Evolutionary conservation across 352 stramenopile genomes (phyloP).

Genomic region (Pythium aquatile): DNA sequence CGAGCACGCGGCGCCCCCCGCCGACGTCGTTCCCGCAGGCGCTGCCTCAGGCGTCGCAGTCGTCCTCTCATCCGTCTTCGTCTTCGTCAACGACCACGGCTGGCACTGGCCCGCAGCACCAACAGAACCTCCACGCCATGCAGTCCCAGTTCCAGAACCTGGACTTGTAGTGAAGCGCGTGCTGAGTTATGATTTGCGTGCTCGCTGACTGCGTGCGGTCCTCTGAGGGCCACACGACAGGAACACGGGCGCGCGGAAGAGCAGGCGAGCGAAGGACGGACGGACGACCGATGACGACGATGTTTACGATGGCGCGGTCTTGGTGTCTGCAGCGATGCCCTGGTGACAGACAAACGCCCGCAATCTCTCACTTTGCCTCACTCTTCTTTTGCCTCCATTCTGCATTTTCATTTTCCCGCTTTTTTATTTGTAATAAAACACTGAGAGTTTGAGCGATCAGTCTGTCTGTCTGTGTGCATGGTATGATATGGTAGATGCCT

Average conservation of each 20-base stretch:
- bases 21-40: constrained; percentile 38
- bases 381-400: constrained; percentile 1
- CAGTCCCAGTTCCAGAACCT: constrained; percentile 62
- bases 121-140: constrained; percentile 32
- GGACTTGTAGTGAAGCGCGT: constrained; percentile 59
- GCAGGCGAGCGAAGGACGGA: not conserved
- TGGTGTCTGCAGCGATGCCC: not conserved
- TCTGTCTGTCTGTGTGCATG: not conserved
- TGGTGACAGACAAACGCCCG: not conserved
- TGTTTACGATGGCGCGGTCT: not conserved
- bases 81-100: constrained; percentile 25
- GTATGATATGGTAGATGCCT: constrained; percentile 1
- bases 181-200: constrained; percentile 9
- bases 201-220: not conserved
- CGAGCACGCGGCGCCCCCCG: constrained; percentile 46
- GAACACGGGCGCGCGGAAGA: not conserved
- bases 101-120: constrained; percentile 38
- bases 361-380: not conserved
- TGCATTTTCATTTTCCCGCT: constrained; percentile 12
- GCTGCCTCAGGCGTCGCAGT: constrained; percentile 28
- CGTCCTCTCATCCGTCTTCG: constrained; percentile 7
- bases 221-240: not conserved
- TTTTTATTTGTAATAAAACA: constrained; percentile 45
- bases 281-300: not conserved
- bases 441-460: constrained; percentile 11